Evolutionary conservation across 495 filamentous ascomycete species (phyloP), one percentile per base, ranked within the genome.

Genomic region (Penicillium tannophilum): DNA sequence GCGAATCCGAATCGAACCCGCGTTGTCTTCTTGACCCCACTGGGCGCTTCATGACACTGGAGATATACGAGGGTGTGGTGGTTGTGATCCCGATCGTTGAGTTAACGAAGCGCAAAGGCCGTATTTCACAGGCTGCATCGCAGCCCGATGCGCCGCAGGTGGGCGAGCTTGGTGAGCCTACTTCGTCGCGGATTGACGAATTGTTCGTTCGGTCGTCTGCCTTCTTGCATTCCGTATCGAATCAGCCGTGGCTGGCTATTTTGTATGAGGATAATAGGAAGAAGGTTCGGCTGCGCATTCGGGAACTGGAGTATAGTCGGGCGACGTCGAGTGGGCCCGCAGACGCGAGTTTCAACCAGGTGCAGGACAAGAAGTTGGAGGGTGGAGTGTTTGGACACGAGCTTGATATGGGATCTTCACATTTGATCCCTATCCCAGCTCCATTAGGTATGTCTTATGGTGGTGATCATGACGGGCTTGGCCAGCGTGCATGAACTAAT

Each of bases 21-120:
- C 79, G 87, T 55, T 92, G 90, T 66, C 75, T 90, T 44, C 85
- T 96, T 6, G 94, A 98, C 71, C 94, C 94, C 0, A 88, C 81
- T 0, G 88, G 90, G 7, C 78, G 83, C 33, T 92, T 90, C 68
- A 85, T 99, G 83, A 90, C 87, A 10, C 75, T 97, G 60, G 88
- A 97, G 61, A 76, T 96, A 6, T 97, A 91, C 74, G 91, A 97
- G 71, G 94, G 94, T 3, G 83, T 96, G 24, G 78, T 98, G 33
- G 91, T 88, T 10, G 82, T 91, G 1, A 71, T 92, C 48, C 88
- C 88, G 4, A 82, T 96, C 26, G 69, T 88, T 3, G 84, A 85
- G 55, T 75, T 82, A 0, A 77, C 81, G 51, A 88, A 86, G 69
- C 87, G 85, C 44, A 61, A 66, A 44, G 63, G 71, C 5, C 60